Evolutionary conservation across 1,139 yeast genomes (phyloP).

Genomic region (Geotrichum fermentans): DNA sequence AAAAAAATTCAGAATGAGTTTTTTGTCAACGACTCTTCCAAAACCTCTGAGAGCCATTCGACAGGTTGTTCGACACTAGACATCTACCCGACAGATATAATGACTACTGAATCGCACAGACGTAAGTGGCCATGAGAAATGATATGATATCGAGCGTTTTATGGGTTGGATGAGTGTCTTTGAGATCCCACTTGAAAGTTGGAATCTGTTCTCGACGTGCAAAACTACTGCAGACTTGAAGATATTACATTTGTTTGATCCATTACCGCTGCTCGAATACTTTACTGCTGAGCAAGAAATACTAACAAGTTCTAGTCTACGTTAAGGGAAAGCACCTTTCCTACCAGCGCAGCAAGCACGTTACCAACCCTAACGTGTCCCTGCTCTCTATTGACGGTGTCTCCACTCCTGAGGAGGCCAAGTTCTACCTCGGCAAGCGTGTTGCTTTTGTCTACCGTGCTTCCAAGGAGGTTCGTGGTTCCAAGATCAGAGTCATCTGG

Average conservation of each 20-base stretch:
- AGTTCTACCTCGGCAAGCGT: slow-evolving; percentile 99
- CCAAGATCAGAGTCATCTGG: slow-evolving; percentile 99
- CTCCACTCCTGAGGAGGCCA: slow-evolving; percentile 83
- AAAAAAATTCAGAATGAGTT: neutral
- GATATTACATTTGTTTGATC: too few species aligned
- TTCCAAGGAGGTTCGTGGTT: slow-evolving; percentile 94
- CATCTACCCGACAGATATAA: slow-evolving; percentile 8
- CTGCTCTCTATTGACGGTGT: slow-evolving; percentile 97
- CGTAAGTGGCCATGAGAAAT: slow-evolving; percentile 11
- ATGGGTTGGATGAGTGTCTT: neutral
- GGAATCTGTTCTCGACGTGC: neutral
- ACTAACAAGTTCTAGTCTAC: slow-evolving; percentile 58
- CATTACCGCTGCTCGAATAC: neutral
- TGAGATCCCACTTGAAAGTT: neutral
- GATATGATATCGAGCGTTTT: neutral
- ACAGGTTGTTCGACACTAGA: slow-evolving; percentile 8
- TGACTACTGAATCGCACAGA: slow-evolving; percentile 19
- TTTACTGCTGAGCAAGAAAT: neutral
- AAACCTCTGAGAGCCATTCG: slow-evolving; percentile 3
- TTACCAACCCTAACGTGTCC: slow-evolving; percentile 97
- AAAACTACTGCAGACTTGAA: too few species aligned
- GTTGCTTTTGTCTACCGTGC: slow-evolving; percentile 99
- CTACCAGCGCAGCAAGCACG: slow-evolving; percentile 99
- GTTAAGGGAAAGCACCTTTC: slow-evolving; percentile 99
- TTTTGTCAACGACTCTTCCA: slow-evolving; percentile 4